These are phyloP conservation scores for Aureobasidium sp. DNA, from an alignment of 2,329 filamentous ascomycete species.

Conservation along the genomic window DNA sequence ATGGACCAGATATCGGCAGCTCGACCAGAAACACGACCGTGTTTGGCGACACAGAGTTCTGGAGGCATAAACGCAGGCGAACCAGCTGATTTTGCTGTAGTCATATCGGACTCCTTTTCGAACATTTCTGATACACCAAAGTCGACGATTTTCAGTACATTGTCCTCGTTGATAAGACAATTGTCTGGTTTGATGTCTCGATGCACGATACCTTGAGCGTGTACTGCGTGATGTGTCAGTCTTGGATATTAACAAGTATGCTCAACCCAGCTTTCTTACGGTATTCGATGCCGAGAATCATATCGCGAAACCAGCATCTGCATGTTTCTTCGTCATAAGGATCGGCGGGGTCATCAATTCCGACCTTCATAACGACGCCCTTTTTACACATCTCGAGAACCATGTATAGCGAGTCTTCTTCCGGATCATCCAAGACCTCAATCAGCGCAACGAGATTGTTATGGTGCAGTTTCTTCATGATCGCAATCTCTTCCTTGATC, in stretches of 20 bases:
- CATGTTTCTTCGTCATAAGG: constrained; percentile 79
- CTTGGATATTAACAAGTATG: background rate
- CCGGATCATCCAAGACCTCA: constrained; percentile 90
- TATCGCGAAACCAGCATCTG: constrained; percentile 86
- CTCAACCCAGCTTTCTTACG: constrained; percentile 44
- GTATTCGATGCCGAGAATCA: constrained; percentile 93
- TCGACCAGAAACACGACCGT: constrained; percentile 78
- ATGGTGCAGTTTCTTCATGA: constrained; percentile 98
- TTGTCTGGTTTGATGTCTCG: constrained; percentile 98
- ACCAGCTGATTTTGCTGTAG: constrained; percentile 83
- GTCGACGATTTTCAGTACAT: constrained; percentile 94
- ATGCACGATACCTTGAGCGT: constrained; percentile 90
- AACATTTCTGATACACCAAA: constrained; percentile 99
- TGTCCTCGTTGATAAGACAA: constrained; percentile 77
- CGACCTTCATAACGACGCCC: constrained; percentile 93
- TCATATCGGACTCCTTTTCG: constrained; percentile 78
- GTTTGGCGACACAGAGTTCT: constrained; percentile 78
- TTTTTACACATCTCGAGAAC: constrained; percentile 99
- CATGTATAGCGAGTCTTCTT: constrained; percentile 96
- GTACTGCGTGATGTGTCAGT: constrained; percentile 46
- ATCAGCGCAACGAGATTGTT: constrained; percentile 87
- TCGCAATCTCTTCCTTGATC: constrained; percentile 93
- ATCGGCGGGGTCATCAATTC: constrained; percentile 69
- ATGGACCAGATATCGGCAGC: constrained; percentile 98
- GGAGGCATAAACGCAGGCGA: constrained; percentile 92